Percentiles rank a stretch among this genome's conserved stretches.
Conservation (phyloP, 768 basidiomycete species). For the Suillus cothurnatus region DNA sequence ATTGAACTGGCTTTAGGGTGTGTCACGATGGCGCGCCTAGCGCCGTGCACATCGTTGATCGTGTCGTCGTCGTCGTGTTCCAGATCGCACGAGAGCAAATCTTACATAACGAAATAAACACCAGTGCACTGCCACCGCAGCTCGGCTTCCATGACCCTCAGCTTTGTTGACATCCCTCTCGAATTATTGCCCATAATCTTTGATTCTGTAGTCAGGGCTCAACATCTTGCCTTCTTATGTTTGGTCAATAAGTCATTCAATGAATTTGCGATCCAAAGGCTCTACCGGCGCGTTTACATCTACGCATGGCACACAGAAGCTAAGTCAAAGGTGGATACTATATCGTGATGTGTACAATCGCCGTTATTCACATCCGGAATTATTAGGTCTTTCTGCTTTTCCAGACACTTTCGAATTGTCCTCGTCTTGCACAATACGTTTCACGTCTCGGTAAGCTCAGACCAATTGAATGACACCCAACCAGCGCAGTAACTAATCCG, state of each 20-base stretch:
- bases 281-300: conserved; percentile 64
- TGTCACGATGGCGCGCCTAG: too few species aligned
- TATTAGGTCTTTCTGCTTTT: conserved; percentile 70
- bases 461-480: conserved; percentile 6
- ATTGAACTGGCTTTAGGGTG: too few species aligned
- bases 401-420: conserved; percentile 53
- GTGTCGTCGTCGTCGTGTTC: too few species aligned
- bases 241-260: conserved; percentile 62
- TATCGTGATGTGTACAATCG: not conserved
- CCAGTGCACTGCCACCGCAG: not conserved
- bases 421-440: conserved; percentile 61
- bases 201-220: conserved; percentile 49
- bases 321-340: conserved; percentile 54
- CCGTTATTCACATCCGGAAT: not conserved
- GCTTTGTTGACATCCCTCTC: conserved; percentile 61
- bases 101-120: not conserved
- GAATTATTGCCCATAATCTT: conserved; percentile 65
- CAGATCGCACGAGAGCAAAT: not conserved
- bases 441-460: conserved; percentile 53
- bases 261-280: conserved; percentile 45
- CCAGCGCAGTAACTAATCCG: not conserved
- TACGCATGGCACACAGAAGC: conserved; percentile 73
- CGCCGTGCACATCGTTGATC: too few species aligned
- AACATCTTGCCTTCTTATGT: conserved; percentile 52
- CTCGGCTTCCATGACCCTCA: conserved; percentile 35